Evolutionary conservation across 192 early-diverging fungal species (phyloP).

Genomic region (Polychytrium aggregatum): DNA sequence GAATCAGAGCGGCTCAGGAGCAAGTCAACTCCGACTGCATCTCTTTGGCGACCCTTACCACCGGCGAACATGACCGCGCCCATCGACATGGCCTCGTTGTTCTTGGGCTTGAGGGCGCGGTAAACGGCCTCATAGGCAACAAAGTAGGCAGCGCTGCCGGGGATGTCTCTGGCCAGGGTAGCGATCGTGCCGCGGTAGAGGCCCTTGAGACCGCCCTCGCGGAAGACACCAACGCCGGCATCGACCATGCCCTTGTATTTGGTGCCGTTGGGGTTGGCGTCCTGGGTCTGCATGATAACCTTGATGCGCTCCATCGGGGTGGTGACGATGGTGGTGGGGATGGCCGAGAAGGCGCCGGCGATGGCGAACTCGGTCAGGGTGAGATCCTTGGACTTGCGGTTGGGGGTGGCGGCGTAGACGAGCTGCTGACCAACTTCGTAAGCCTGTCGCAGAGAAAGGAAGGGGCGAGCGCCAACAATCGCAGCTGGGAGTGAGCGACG

Average conservation of each 20-base stretch:
- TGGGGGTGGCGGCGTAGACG: conserved; percentile 43
- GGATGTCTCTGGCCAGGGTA: conserved; percentile 84
- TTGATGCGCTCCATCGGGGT: conserved; percentile 94
- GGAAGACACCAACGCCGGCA: conserved; percentile 69
- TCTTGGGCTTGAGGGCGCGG: conserved; percentile 55
- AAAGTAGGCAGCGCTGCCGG: conserved; percentile 92
- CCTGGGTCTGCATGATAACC: conserved; percentile 80
- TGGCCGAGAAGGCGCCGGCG: conserved; percentile 91
- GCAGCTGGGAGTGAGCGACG: background rate
- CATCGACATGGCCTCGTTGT: conserved; percentile 47
- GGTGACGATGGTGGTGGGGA: conserved; percentile 89
- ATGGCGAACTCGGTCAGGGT: conserved; percentile 67
- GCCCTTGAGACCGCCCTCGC: conserved; percentile 73
- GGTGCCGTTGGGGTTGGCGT: conserved; percentile 40
- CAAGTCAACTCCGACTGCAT: no score
- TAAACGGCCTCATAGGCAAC: conserved; percentile 75
- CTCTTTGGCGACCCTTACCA: conserved; percentile 60
- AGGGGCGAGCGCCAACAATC: background rate
- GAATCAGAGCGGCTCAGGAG: no score
- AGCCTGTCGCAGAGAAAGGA: conserved; percentile 12
- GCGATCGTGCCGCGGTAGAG: conserved; percentile 92
- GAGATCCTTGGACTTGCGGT: conserved; percentile 42
- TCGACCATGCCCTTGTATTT: conserved; percentile 89
- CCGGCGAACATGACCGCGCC: conserved; percentile 85
- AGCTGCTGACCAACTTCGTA: conserved; percentile 71